phyloP scores from a whole-genome alignment of 768 basidiomycete species.

The Guyanaporus albipodus region DNA sequence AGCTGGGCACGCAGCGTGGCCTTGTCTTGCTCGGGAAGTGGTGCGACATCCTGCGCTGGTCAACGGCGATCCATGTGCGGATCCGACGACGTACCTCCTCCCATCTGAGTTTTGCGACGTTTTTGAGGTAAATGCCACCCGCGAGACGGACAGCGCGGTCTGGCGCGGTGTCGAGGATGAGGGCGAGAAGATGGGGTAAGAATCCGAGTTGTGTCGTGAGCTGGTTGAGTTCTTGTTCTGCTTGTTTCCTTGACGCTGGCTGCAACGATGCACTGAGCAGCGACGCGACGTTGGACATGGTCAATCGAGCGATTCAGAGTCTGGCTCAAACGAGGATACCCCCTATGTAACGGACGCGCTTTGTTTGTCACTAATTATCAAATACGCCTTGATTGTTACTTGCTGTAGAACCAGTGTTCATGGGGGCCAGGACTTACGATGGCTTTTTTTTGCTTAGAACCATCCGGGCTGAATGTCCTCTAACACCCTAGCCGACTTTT shows the following conservation, averaged over 20 bases:
- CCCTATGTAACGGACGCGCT: not conserved
- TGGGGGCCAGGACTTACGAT: no score
- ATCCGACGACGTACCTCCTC: conserved; percentile 57
- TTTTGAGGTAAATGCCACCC: conserved; percentile 90
- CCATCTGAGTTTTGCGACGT: conserved; percentile 84
- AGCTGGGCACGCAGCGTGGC: conserved; percentile 66
- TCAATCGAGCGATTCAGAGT: not conserved
- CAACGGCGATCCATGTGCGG: not conserved
- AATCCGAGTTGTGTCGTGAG: conserved; percentile 76
- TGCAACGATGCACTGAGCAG: conserved; percentile 71
- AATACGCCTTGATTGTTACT: no score
- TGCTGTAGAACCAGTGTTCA: no score
- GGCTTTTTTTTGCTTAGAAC: no score
- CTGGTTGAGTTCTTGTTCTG: conserved; percentile 70
- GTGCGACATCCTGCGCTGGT: conserved; percentile 58
- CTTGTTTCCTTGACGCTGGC: conserved; percentile 67
- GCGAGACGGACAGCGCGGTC: conserved; percentile 75
- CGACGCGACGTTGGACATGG: conserved; percentile 64
- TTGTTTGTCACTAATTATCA: conserved; percentile 16
- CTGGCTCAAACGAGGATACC: not conserved
- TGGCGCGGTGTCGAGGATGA: conserved; percentile 65
- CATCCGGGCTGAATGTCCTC: no score
- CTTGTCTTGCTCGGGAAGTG: conserved; percentile 71
- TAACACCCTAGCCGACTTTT: no score
- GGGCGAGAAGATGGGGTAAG: conserved; percentile 68